Evolutionary conservation across 2,329 filamentous ascomycete species (phyloP), one percentile per base, ranked within the genome.

Genomic region (Canariomyces notabilis): DNA sequence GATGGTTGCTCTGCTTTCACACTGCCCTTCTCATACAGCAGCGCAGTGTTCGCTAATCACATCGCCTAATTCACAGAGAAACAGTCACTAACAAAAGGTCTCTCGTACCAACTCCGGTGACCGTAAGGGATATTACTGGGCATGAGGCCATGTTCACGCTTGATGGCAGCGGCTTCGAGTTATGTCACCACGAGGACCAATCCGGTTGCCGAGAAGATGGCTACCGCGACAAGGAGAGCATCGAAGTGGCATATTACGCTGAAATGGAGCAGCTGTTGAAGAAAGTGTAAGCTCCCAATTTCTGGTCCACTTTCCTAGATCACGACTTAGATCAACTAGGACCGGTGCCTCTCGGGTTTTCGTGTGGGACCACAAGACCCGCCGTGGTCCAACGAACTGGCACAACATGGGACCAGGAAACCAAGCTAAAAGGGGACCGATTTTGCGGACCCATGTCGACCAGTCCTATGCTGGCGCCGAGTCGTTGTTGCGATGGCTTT

Each of bases 181-280:
- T 66, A 47, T 55, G 55, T n/a, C 58, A 44, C 34, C 44, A 57
- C 35, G 29, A 42, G 9, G n/a, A n/a, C n/a, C n/a, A n/a, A n/a
- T 65, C 62, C 52, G 26, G 26, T 5, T 29, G 26, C 7, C 2
- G 57, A 69, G 37, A 50, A 56, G n/a, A 56, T 57, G 2, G 72
- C 70, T 46, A 55, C 52, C 5, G 75, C 4, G 75, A 83, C 59
- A 79, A 85, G 41, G 72, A 75, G 3, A 67, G 71, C 20, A 82
- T 91, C 57, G 70, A 77, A 56, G 56, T 66, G 1, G 67, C 73
- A 20, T 91, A 90, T 67, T 91, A 90, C 63, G 77, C 80, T 0
- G 85, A 90, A 61, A 79, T 87, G 31, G 78, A 82, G 61, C 64
- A 77, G 37, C 66, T 89, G 15, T 59, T 90, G 0, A 82, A 80